Evolutionary conservation across 345 rosid species (phyloP), one percentile per base, ranked within the genome.

Genomic region (Salix caprea): DNA sequence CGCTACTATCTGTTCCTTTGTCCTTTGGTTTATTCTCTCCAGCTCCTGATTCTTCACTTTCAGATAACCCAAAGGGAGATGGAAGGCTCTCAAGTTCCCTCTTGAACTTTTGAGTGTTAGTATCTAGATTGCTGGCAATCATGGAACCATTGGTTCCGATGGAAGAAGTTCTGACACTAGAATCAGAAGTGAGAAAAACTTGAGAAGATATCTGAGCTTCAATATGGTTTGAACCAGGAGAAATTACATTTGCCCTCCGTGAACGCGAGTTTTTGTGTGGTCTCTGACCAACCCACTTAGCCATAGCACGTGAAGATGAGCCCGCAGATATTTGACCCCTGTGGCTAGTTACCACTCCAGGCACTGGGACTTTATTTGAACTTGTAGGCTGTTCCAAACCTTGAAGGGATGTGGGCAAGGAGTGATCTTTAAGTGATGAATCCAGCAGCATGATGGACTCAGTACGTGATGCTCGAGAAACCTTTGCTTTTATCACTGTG

Each of bases 211-310:
- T 76, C 69, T 87, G 94, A 81, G 74, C 74, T 77, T 93, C 97
- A 67, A 82, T 75, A 82, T 80, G 85, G 74, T 83, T 87, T 74
- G 89, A 77, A 71, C 87, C 85, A 64, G 99, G 97, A 44, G 91
- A 83, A 77, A 86, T 88, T 79, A 93, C 58, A 84, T 88, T 92
- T 67, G 94, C 84, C 82, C 99, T 92, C 86, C 97, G 87, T 44
- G 92, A 85, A 40, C 98, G 97, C 32, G 95, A 91, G 76, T 85
- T 93, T 78, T 96, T 96, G 73, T 88, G 91, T 30, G 89, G 94
- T 78, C 97, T 95, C 88, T 91, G 99, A 82, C 97, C 94, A 72
- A 79, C 95, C 98, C 99, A 96, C 70, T 92, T 91, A 69, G 97
- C 89, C 90, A 92, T 92, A 36, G 94, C 85, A 75, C 82, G 92